Evolutionary conservation across 306 rosid species (phyloP), one percentile per base, ranked within the genome.

Genomic region (Fragaria nilgerrensis): DNA sequence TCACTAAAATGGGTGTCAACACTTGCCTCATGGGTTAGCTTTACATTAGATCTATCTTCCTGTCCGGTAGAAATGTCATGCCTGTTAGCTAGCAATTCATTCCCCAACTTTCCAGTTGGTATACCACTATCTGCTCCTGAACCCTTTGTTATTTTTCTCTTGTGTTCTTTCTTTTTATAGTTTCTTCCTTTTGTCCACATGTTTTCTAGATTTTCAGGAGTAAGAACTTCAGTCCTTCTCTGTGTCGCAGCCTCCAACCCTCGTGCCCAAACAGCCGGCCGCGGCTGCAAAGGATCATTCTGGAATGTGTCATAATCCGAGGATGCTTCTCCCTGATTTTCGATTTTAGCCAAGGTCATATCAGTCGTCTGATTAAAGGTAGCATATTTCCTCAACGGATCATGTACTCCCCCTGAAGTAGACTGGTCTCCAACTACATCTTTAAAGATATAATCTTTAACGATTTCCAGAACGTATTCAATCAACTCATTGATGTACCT

Each of bases 101-200:
- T 90, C 43, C 80, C 82, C 76, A 66, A 25, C 75, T 71, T 81
- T 77, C 27, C 85, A 44, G 76, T 29, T 56, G 84, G 77, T 36
- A 74, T 34, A 77, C 80, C 85, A 78, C 62, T 79, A 72, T 75
- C 73, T 32, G 72, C 41, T 69, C 83, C 83, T 70, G 84, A 70
- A 79, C 67, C 81, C 82, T 85, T 90, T 62, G 70, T 59, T 75
- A 77, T 84, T 69, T 75, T 67, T 76, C 70, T 77, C 87, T 85
- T 92, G 78, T 87, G 82, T 83, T 91, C 99, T 83, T 89, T 96
- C 86, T 77, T 93, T 75, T 88, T 92, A 80, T 96, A 96, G 73
- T 96, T 86, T 76, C 90, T 89, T 83, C 99, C 99, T 81, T 92
- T 96, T n/a, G 99, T 82, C 99, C 99, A 96, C 98, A 96, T 84